Conservation (phyloP, 352 stramenopile genomes). For the Pythium biforme region DNA sequence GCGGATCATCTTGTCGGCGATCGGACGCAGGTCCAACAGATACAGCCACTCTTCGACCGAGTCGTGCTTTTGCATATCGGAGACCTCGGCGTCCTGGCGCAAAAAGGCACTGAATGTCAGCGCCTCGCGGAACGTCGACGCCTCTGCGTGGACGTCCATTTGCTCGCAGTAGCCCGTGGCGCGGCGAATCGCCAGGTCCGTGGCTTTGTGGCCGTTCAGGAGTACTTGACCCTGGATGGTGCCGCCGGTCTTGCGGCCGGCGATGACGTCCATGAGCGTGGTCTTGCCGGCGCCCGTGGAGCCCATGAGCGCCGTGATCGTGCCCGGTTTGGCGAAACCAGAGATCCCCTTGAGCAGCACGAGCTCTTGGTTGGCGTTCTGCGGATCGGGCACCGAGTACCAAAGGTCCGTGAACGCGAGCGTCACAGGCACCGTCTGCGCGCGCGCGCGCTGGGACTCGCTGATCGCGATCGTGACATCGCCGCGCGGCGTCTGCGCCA, state of each 20-base stretch:
- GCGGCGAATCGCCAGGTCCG: slow-evolving; percentile 42
- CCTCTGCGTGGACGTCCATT: slow-evolving; percentile 90
- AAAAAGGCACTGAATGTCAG: slow-evolving; percentile 92
- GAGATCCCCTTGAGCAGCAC: slow-evolving; percentile 55
- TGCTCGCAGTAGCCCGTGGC: slow-evolving; percentile 51
- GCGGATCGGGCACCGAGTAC: slow-evolving; percentile 37
- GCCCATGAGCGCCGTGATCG: slow-evolving; percentile 72
- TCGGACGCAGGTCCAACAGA: slow-evolving; percentile 30
- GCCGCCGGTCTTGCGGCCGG: slow-evolving; percentile 90
- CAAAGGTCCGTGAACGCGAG: slow-evolving; percentile 43
- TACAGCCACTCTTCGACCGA: slow-evolving; percentile 46
- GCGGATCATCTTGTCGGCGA: slow-evolving; percentile 43
- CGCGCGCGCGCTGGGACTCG: neutral
- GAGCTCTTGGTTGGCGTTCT: slow-evolving; percentile 29
- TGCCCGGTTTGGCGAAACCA: slow-evolving; percentile 45
- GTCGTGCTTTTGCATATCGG: slow-evolving; percentile 30
- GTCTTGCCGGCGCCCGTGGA: slow-evolving; percentile 88
- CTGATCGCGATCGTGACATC: slow-evolving; percentile 9
- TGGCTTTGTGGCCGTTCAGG: slow-evolving; percentile 88
- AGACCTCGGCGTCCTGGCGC: slow-evolving; percentile 38
- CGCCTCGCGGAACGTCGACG: slow-evolving; percentile 90
- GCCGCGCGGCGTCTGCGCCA: neutral
- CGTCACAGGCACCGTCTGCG: slow-evolving; percentile 26
- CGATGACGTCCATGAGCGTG: slow-evolving; percentile 94
- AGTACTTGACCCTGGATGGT: slow-evolving; percentile 79